phyloP scores from a whole-genome alignment of 805 yeast species.

The Yarrowia alimentaria region DNA sequence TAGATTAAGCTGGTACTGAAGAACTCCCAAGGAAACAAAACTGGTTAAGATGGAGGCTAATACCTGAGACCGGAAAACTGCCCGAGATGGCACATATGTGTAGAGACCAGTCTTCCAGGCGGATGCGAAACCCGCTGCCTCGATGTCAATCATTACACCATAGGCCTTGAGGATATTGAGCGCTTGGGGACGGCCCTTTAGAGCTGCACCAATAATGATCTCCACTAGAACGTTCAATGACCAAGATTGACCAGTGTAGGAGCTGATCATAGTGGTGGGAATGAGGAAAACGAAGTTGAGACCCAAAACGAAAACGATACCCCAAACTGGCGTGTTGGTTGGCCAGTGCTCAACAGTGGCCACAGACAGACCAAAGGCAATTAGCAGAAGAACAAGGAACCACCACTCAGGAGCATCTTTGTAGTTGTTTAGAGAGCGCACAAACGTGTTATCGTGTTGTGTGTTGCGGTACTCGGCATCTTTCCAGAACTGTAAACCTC shows the following conservation, averaged over 20 bases:
- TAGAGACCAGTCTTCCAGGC: constrained; percentile 63
- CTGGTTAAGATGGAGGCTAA: constrained; percentile 45
- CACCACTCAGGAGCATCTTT: constrained; percentile 54
- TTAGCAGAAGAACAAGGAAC: constrained; percentile 49
- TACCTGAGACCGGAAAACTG: constrained; percentile 50
- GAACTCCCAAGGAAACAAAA: constrained; percentile 36
- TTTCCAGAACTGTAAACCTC: constrained; percentile 3
- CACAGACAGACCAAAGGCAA: constrained; percentile 47
- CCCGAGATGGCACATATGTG: constrained; percentile 56
- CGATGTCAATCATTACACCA: constrained; percentile 48
- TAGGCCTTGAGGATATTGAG: constrained; percentile 51
- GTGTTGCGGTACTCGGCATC: constrained; percentile 1
- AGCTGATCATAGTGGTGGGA: constrained; percentile 60
- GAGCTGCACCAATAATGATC: constrained; percentile 60
- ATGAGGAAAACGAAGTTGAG: constrained; percentile 56
- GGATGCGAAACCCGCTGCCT: constrained; percentile 55
- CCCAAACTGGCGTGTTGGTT: constrained; percentile 59
- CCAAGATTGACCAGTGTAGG: constrained; percentile 56
- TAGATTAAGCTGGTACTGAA: constrained; percentile 40
- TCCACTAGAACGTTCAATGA: constrained; percentile 63
- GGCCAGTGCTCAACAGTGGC: constrained; percentile 45
- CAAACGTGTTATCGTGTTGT: constrained; percentile 36
- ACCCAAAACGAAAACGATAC: constrained; percentile 55
- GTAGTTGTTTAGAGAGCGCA: constrained; percentile 49
- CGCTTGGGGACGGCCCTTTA: constrained; percentile 61